Evolutionary conservation across 108 stramenopile genomes (phyloP), one percentile per base, ranked within the genome.

Genomic region (Nitzschia palea): DNA sequence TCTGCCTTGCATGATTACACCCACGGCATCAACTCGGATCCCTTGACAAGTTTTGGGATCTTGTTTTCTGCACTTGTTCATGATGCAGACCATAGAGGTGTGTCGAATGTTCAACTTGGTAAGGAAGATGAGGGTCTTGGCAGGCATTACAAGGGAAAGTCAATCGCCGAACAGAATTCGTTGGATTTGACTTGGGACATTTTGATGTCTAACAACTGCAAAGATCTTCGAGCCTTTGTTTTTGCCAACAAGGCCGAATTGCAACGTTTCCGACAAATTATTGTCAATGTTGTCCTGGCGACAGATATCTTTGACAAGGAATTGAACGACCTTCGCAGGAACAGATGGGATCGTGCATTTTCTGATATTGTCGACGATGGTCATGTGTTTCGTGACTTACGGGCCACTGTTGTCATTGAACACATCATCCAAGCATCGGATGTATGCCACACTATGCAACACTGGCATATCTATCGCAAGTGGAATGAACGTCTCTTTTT

Each of bases 61-160:
- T 61, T 86, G 12, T 82, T 86, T 43, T 72, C 80, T 3, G 77
- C 81, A 0, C 63, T 86, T 18, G 71, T 86, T 29, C 85, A 86
- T 65, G 85, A 86, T 58, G 79, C 78, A 23, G 85, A 86, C 43
- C 85, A 86, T 44, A 58, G 57, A 15, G 85, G 85, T 12, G 68
- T 86, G 17, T 45, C 75, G n/a, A 86, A 86, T 55, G 64, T 66
- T 9, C 78, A 78, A 52, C 64, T 86, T 29, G 62, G 72, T 53
- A 77, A 80, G 44, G 81, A 86, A 35, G 35, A 69, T 6, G 40
- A 53, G 50, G 48, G 44, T 17, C 6, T 82, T 14, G 76, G 76
- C 12, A 48, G 22, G 8, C 10, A 62, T 45, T 80, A 76, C 64
- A 51, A 80, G 20, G 68, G 62, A 29, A 70, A 73, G 22, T 77